Evolutionary conservation across 306 rosid species (phyloP).

Genomic region (Abrus precatorius): DNA sequence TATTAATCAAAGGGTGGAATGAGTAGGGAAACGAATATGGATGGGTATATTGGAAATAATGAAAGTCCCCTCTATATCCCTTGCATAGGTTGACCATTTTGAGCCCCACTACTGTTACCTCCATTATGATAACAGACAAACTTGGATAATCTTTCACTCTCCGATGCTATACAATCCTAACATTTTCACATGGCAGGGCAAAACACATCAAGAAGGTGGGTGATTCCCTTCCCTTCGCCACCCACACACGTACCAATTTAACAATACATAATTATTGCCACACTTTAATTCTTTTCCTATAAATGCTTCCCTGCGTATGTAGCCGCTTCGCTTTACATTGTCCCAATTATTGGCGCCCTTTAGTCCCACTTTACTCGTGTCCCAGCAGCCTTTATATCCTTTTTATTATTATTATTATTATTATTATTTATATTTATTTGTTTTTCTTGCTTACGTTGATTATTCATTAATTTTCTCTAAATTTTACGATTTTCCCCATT

Average conservation of each 20-base stretch:
- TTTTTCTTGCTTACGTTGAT: neutral
- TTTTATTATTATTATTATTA: too few relatives aligned
- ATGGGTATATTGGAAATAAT: constrained; percentile 47
- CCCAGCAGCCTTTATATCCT: neutral
- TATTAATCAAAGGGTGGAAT: constrained; percentile 72
- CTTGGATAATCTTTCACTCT: constrained; percentile 50
- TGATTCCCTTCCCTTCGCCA: constrained; percentile 61
- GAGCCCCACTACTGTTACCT: constrained; percentile 72
- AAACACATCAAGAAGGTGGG: constrained; percentile 75
- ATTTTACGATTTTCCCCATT: neutral
- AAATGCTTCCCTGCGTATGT: constrained; percentile 55
- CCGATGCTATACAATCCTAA: constrained; percentile 39
- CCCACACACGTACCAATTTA: constrained; percentile 61
- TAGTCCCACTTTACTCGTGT: constrained; percentile 39
- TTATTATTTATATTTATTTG: too few relatives aligned
- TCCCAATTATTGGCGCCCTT: constrained; percentile 58
- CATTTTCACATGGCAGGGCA: constrained; percentile 66
- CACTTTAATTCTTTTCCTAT: constrained; percentile 51
- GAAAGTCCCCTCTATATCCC: constrained; percentile 53
- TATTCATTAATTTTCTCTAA: neutral
- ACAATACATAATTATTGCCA: constrained; percentile 55
- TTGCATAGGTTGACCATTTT: constrained; percentile 90
- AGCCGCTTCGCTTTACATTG: constrained; percentile 49
- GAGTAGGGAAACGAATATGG: constrained; percentile 73
- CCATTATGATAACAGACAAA: constrained; percentile 57